A percentile compares a stretch with the other conserved stretches of the same genome.
These are phyloP conservation scores for Lithohypha guttulata DNA, from an alignment of 2,329 filamentous ascomycete species.

Conservation along the genomic window DNA sequence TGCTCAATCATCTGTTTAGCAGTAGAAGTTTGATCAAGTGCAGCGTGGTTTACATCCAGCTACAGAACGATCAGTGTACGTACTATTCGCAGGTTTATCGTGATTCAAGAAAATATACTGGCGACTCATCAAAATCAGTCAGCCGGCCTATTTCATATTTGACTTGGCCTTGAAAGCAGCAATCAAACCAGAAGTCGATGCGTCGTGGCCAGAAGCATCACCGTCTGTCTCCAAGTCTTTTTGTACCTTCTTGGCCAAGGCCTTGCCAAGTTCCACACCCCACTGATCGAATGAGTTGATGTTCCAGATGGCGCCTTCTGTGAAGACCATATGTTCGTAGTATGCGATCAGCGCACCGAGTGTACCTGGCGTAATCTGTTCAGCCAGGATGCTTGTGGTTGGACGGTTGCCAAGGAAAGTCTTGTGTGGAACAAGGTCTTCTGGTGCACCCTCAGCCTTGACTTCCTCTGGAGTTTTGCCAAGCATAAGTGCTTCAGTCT, in stretches of 20 bases:
- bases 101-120: too few species aligned
- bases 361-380: constrained; percentile 86
- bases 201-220: constrained; percentile 69
- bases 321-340: constrained; percentile 98
- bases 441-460: constrained; percentile 37
- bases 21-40: too few species aligned
- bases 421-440: constrained; percentile 80
- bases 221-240: constrained; percentile 66
- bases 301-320: constrained; percentile 95
- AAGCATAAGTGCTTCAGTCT: constrained; percentile 44
- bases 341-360: constrained; percentile 94
- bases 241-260: constrained; percentile 83
- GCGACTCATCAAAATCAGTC: not conserved
- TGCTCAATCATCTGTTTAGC: too few species aligned
- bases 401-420: constrained; percentile 96
- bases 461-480: constrained; percentile 39
- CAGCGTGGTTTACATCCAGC: too few species aligned
- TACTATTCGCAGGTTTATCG: too few species aligned
- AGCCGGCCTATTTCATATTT: constrained; percentile 23
- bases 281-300: constrained; percentile 99
- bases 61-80: too few species aligned
- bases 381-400: constrained; percentile 86
- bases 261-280: constrained; percentile 97
- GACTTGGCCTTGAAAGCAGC: constrained; percentile 80
- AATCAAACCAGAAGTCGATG: constrained; percentile 79